Evolutionary conservation across 2,329 filamentous ascomycete species (phyloP).

Genomic region (Cephalotrichum gorgonifer): DNA sequence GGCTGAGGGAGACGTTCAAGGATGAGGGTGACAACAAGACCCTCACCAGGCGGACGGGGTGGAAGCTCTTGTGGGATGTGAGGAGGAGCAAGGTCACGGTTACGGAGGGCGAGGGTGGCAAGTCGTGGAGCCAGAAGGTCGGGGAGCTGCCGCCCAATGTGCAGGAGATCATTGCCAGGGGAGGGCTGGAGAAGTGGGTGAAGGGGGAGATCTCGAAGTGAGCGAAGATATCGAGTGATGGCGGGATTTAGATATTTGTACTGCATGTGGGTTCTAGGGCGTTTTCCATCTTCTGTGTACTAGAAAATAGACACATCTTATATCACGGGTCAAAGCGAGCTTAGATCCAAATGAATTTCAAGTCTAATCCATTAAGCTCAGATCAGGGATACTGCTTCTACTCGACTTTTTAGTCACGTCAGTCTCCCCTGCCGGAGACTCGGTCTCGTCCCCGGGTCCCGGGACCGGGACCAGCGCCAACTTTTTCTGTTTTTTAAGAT

Average conservation of each 20-base stretch:
- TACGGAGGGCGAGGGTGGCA: constrained; percentile 56
- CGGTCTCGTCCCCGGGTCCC: not conserved
- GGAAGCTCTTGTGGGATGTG: constrained; percentile 78
- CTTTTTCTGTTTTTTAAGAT: constrained; percentile 23
- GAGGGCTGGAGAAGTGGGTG: constrained; percentile 76
- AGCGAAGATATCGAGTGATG: not conserved
- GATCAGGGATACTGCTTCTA: not conserved
- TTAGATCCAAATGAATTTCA: not conserved
- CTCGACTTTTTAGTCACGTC: constrained; percentile 2
- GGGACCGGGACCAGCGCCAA: constrained; percentile 22
- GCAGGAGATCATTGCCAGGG: constrained; percentile 71
- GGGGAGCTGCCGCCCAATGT: constrained; percentile 77
- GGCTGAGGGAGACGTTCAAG: constrained; percentile 44
- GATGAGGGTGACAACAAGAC: constrained; percentile 31
- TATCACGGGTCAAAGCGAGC: not conserved
- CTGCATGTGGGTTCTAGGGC: not conserved
- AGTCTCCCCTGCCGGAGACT: constrained; percentile 5
- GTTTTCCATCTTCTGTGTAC: not conserved
- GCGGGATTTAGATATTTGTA: not conserved
- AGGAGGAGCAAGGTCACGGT: constrained; percentile 59
- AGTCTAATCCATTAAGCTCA: constrained; percentile 1
- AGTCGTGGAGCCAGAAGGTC: constrained; percentile 69
- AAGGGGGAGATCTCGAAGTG: constrained; percentile 48
- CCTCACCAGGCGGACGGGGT: constrained; percentile 66
- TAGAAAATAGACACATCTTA: not conserved